A percentile compares a stretch with the other conserved stretches of the same genome.
Conservation (phyloP, 129 eudicot genomes). For the Escallonia rubra region DNA sequence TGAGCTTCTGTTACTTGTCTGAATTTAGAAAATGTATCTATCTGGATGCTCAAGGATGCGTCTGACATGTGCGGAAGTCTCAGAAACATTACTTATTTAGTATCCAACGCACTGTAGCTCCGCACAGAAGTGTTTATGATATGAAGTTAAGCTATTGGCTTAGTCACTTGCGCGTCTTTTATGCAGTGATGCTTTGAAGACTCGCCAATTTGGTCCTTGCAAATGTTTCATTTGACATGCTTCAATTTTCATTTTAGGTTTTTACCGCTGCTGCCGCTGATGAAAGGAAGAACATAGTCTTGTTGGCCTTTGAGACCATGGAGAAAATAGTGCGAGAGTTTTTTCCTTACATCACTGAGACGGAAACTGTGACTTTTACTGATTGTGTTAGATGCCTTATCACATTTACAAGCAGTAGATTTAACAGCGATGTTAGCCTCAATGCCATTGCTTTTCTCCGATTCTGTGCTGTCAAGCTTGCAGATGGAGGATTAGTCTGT, state of each 20-base stretch:
- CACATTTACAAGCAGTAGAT: slow-evolving; percentile 89
- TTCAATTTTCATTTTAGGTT: slow-evolving; percentile 36
- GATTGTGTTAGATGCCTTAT: slow-evolving; percentile 97
- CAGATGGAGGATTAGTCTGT: slow-evolving; percentile 86
- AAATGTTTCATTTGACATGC: slow-evolving; percentile 11
- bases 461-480: slow-evolving; percentile 95
- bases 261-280: slow-evolving; percentile 97
- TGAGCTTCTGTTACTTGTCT: no score
- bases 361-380: slow-evolving; percentile 74
- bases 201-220: neutral
- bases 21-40: no score
- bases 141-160: no score
- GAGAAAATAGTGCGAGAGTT: slow-evolving; percentile 96
- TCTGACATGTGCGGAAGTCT: no score
- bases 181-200: no score
- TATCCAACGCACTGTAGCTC: no score
- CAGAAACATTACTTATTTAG: no score
- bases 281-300: slow-evolving; percentile 91
- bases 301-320: slow-evolving; percentile 96
- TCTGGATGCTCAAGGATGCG: no score
- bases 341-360: slow-evolving; percentile 94
- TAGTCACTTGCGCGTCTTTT: no score
- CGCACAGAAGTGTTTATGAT: no score
- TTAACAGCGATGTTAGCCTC: slow-evolving; percentile 92
- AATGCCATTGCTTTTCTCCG: slow-evolving; percentile 99